Evolutionary conservation across 148 eudicot genomes (phyloP), one percentile per base, ranked within the genome.

Genomic region (Chenopodium suecicum): DNA sequence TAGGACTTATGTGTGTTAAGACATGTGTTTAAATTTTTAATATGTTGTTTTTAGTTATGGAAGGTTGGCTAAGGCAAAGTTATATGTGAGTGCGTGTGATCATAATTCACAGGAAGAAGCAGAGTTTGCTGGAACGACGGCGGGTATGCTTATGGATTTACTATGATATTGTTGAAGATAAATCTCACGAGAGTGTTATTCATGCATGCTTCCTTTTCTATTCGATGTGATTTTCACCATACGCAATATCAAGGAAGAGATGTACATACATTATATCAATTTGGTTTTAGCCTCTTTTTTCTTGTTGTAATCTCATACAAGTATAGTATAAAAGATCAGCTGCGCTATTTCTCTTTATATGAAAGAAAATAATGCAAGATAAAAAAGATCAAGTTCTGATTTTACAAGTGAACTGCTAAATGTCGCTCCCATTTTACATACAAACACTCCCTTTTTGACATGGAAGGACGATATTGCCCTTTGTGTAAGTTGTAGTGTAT

Each of bases 41-140:
- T 50, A 11, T 9, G 54, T 9, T 2, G 13, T 50, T 56, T 56
- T 14, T 56, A 56, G 16, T 19, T 56, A 17, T 56, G 60, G 4
- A 1, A 54, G 60, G 3, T 54, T 3, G 37, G 37, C 37, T 34
- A 34, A 14, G 17, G 62, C 7, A 4, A 14, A 56, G 1, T 6
- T n/a, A 62, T 62, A 34, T 34, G 37, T 34, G 37, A 34, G 7
- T 41, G 25, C n/a, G 66, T 20, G 27, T 8, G 50, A 23, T 2
- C 11, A 50, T 74, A 37, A 74, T 47, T 48, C 50, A 50, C 76
- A 48, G 76, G 76, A 16, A 74, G 76, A 50, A 50, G 7, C 32
- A 23, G 37, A 48, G 62, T 37, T 5, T 62, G 66, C 7, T 2
- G n/a, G 66, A 1, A 56, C 22, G 4, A 14, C 62, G 1, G 17